These are phyloP conservation scores for Gnaphalium uliginosum DNA, from an alignment of 129 eudicot species.

Conservation along the genomic window DNA sequence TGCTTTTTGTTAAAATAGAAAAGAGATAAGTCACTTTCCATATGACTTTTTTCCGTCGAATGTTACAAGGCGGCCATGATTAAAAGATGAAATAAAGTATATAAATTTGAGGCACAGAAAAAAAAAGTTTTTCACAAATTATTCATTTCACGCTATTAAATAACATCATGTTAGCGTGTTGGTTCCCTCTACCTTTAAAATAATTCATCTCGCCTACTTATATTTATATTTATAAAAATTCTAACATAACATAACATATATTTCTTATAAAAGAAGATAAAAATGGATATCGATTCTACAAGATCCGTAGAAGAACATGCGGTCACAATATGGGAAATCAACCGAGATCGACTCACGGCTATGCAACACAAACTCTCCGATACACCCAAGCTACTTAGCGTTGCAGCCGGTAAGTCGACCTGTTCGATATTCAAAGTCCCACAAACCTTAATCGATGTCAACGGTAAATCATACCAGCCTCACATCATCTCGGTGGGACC, in stretches of 20 bases:
- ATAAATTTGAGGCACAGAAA: not conserved
- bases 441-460: conserved; percentile 52
- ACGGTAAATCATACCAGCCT: conserved; percentile 63
- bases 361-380: conserved; percentile 59
- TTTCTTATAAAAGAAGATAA: not conserved
- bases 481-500: conserved; percentile 81
- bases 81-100: too few species aligned
- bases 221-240: not conserved
- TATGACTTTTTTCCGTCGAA: too few species aligned
- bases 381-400: conserved; percentile 53
- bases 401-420: conserved; percentile 60
- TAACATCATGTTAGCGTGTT: conserved; percentile 9
- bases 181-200: conserved; percentile 5
- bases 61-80: too few species aligned
- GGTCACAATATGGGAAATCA: conserved; percentile 49
- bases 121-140: not conserved
- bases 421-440: conserved; percentile 84
- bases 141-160: not conserved
- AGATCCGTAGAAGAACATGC: conserved; percentile 25
- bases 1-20: too few species aligned
- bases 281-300: conserved; percentile 24
- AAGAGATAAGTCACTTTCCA: too few species aligned
- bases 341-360: conserved; percentile 43
- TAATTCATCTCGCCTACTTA: not conserved
- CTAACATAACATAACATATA: too few species aligned